phyloP scores from a whole-genome alignment of 2,329 filamentous ascomycete genomes.

The Fusarium pilosicola region DNA sequence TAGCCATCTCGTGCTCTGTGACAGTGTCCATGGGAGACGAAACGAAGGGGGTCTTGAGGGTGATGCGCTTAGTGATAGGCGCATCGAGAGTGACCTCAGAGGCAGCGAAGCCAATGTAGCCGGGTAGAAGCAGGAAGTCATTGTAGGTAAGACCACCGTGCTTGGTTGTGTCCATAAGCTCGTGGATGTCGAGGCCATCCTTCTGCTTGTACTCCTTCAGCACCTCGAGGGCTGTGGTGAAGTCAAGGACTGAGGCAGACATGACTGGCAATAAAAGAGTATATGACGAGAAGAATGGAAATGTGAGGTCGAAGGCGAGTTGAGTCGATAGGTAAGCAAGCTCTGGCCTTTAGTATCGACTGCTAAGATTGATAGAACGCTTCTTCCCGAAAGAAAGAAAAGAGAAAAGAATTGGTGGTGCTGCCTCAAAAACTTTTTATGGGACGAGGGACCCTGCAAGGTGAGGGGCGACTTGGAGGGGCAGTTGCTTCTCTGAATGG shows the following conservation, averaged over 20 bases:
- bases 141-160: slow-evolving; percentile 98
- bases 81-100: slow-evolving; percentile 89
- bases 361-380: slow-evolving; percentile 55
- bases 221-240: slow-evolving; percentile 79
- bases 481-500: slow-evolving; percentile 14
- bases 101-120: slow-evolving; percentile 98
- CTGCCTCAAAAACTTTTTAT: slow-evolving; percentile 55
- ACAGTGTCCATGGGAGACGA: slow-evolving; percentile 99
- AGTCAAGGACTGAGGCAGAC: slow-evolving; percentile 77
- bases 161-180: slow-evolving; percentile 89
- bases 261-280: slow-evolving; percentile 59
- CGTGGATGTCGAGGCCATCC: slow-evolving; percentile 89
- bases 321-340: slow-evolving; percentile 44
- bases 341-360: slow-evolving; percentile 46
- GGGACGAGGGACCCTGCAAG: slow-evolving; percentile 35
- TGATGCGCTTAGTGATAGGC: slow-evolving; percentile 93
- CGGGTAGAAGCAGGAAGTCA: slow-evolving; percentile 95
- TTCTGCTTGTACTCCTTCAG: slow-evolving; percentile 81
- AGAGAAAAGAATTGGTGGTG: slow-evolving; percentile 50
- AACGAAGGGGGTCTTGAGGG: slow-evolving; percentile 94
- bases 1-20: slow-evolving; percentile 99
- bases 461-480: slow-evolving; percentile 26
- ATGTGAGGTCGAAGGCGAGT: slow-evolving; percentile 57
- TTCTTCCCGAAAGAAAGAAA: slow-evolving; percentile 65
- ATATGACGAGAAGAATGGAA: slow-evolving; percentile 44